Percentiles rank a stretch among this genome's conserved stretches.
Evolutionary conservation across 2,329 filamentous ascomycete species (phyloP).

Genomic region (Aspergillus fijiensis): DNA sequence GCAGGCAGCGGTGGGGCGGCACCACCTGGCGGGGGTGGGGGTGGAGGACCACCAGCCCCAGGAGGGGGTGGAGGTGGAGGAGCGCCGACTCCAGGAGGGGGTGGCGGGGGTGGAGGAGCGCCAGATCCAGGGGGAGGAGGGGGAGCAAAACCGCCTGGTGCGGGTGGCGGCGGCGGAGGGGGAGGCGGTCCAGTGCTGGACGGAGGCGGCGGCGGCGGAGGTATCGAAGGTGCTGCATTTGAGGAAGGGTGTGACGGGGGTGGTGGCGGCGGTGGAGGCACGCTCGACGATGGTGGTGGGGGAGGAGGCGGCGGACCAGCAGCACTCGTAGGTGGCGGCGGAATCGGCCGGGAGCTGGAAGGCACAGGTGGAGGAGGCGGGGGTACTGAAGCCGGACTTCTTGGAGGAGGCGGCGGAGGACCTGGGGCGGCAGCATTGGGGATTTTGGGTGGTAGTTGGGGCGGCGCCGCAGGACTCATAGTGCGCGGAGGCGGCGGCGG

Average conservation of each 20-base stretch:
- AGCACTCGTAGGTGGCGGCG: conserved; percentile 30
- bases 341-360: conserved; percentile 35
- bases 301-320: conserved; percentile 55
- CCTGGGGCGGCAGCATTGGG: conserved; percentile 41
- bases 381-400: conserved; percentile 35
- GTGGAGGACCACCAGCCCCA: conserved; percentile 35
- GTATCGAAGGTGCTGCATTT: conserved; percentile 30
- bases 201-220: conserved; percentile 40
- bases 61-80: conserved; percentile 51
- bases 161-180: conserved; percentile 29
- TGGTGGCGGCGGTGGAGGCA: conserved; percentile 49
- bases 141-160: conserved; percentile 38
- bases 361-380: conserved; percentile 45
- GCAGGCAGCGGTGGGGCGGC: conserved; percentile 47
- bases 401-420: conserved; percentile 60
- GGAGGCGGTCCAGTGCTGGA: conserved; percentile 33
- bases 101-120: conserved; percentile 42
- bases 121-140: conserved; percentile 33
- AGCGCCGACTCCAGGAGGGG: conserved; percentile 31
- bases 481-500: conserved; percentile 63
- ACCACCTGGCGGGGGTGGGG: conserved; percentile 36
- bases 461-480: conserved; percentile 40
- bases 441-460: conserved; percentile 53
- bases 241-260: conserved; percentile 30
- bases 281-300: conserved; percentile 35